Evolutionary conservation across 2,329 filamentous ascomycete genomes (phyloP).

Genomic region (Pseudogymnoascus sp.): DNA sequence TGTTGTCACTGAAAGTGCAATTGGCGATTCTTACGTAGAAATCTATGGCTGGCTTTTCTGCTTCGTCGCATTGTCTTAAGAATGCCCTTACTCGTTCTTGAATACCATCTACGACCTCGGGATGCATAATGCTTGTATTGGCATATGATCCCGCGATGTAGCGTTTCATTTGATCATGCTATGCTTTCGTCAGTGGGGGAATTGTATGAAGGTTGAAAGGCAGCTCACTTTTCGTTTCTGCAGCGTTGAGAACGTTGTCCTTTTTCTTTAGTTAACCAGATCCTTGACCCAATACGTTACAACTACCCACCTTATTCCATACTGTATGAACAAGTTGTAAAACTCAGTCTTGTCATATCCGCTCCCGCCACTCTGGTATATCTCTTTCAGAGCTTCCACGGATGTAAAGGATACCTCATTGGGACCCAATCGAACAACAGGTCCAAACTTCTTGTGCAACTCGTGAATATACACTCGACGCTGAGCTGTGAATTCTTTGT

Average conservation of each 20-base stretch:
- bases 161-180: slow-evolving; percentile 59
- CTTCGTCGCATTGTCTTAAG: slow-evolving; percentile 44
- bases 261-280: slow-evolving; percentile 14
- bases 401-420: slow-evolving; percentile 56
- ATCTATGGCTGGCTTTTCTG: slow-evolving; percentile 45
- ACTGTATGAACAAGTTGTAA: slow-evolving; percentile 55
- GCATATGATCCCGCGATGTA: slow-evolving; percentile 62
- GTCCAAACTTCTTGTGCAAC: slow-evolving; percentile 50
- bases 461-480: slow-evolving; percentile 50
- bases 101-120: slow-evolving; percentile 51
- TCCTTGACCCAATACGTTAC: background rate
- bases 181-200: background rate
- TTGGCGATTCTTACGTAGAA: slow-evolving; percentile 47
- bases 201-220: background rate
- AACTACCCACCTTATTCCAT: slow-evolving; percentile 44
- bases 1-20: background rate
- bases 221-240: slow-evolving; percentile 23
- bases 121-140: slow-evolving; percentile 59
- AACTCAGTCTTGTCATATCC: slow-evolving; percentile 62
- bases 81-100: slow-evolving; percentile 51
- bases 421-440: slow-evolving; percentile 51
- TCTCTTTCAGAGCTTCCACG: slow-evolving; percentile 51
- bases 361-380: slow-evolving; percentile 56
- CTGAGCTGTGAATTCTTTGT: slow-evolving; percentile 46
- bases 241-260: slow-evolving; percentile 36